Evolutionary conservation across 768 basidiomycete species (phyloP).

Genomic region (Krasilnikovozyma curviuscula): DNA sequence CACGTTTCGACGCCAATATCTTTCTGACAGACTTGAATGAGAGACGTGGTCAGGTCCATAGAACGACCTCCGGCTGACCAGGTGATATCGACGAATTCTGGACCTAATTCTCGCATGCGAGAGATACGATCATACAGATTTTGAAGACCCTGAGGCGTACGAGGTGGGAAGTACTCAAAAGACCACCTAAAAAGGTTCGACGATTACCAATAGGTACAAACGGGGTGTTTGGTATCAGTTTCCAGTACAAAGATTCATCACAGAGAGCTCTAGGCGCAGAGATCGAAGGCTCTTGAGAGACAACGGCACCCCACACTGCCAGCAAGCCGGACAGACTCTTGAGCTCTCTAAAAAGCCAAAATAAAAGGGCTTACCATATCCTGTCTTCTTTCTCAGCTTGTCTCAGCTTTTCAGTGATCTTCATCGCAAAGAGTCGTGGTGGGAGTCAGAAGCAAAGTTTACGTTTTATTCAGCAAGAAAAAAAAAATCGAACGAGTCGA

Average conservation of each 20-base stretch:
- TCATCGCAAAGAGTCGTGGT: slow-evolving; percentile 43
- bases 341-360: slow-evolving; percentile 85
- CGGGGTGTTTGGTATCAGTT: slow-evolving; percentile 60
- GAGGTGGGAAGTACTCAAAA: slow-evolving; percentile 93
- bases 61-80: slow-evolving; percentile 88
- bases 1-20: slow-evolving; percentile 89
- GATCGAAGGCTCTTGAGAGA: not conserved
- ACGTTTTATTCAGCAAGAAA: no score
- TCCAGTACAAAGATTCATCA: slow-evolving; percentile 30
- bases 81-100: slow-evolving; percentile 96
- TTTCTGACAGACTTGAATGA: slow-evolving; percentile 85
- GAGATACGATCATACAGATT: slow-evolving; percentile 96
- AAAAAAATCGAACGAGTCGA: no score
- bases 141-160: slow-evolving; percentile 69
- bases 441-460: no score
- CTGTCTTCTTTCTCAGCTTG: slow-evolving; percentile 67
- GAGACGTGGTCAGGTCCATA: slow-evolving; percentile 77
- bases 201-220: slow-evolving; percentile 91
- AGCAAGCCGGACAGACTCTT: slow-evolving; percentile 42
- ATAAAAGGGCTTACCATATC: slow-evolving; percentile 96
- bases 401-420: slow-evolving; percentile 82
- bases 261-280: not conserved
- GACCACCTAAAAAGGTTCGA: slow-evolving; percentile 40
- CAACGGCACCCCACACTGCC: no score
- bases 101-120: slow-evolving; percentile 83